Percentiles rank a stretch among this genome's conserved stretches.
Evolutionary conservation across 129 eudicot genomes (phyloP).

Genomic region (Arctium minus): DNA sequence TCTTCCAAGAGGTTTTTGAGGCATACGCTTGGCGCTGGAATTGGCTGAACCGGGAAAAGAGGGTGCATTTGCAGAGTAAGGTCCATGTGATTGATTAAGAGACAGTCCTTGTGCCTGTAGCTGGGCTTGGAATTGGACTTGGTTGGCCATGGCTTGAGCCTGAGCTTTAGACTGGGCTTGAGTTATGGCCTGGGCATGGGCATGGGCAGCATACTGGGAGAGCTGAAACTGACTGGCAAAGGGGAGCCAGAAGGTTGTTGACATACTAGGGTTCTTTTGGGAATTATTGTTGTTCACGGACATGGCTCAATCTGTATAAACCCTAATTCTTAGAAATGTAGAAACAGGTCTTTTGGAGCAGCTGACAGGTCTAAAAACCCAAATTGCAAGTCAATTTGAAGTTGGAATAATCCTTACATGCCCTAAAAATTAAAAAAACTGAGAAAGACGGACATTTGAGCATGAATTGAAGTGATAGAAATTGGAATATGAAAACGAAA

Average conservation of each 20-base stretch:
- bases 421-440: neutral
- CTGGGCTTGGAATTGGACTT: conserved; percentile 24
- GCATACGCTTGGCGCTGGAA: conserved; percentile 45
- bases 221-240: conserved; percentile 57
- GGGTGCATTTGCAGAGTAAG: conserved; percentile 34
- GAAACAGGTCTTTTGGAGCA: neutral
- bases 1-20: conserved; percentile 70
- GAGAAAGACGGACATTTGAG: too few species aligned
- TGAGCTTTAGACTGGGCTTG: conserved; percentile 63
- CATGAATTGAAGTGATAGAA: too few species aligned
- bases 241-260: conserved; percentile 48
- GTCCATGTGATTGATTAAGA: conserved; percentile 42
- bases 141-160: conserved; percentile 45
- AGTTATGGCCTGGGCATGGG: conserved; percentile 64
- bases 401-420: neutral
- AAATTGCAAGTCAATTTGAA: neutral
- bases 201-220: conserved; percentile 63
- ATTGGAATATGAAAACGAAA: too few species aligned
- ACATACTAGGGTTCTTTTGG: conserved; percentile 61
- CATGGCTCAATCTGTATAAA: conserved; percentile 28
- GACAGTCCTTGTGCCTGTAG: conserved; percentile 48
- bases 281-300: conserved; percentile 65
- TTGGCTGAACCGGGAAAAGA: neutral
- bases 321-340: conserved; percentile 15
- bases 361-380: neutral